Evolutionary conservation across 768 basidiomycete species (phyloP).

Genomic region (Termitomyces sp.): DNA sequence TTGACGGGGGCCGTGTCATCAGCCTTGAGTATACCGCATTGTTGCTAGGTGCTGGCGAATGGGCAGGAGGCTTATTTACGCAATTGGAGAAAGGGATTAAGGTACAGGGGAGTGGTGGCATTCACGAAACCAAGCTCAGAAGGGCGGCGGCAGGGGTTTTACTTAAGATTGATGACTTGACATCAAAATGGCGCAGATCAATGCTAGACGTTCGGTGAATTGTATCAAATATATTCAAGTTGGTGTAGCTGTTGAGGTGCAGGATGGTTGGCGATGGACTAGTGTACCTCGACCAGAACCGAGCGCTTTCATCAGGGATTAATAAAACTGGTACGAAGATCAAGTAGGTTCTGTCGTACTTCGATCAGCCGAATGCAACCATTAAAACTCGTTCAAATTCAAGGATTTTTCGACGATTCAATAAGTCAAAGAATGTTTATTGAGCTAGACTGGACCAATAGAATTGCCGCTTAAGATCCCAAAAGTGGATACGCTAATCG

Average conservation of each 20-base stretch:
- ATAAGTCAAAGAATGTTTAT: too few species aligned
- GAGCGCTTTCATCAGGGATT: not conserved
- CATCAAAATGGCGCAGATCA: slow-evolving; percentile 59
- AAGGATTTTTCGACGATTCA: too few species aligned
- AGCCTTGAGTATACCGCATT: slow-evolving; percentile 71
- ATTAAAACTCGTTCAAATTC: too few species aligned
- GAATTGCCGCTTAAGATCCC: too few species aligned
- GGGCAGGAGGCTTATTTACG: slow-evolving; percentile 68
- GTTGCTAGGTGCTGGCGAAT: slow-evolving; percentile 69
- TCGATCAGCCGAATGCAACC: not conserved
- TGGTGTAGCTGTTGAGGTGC: too few species aligned
- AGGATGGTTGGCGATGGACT: not conserved
- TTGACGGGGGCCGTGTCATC: slow-evolving; percentile 73
- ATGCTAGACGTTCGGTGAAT: slow-evolving; percentile 39
- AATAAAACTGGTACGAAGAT: not conserved
- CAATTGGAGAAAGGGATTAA: slow-evolving; percentile 59
- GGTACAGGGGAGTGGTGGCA: slow-evolving; percentile 59
- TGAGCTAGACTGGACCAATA: not conserved
- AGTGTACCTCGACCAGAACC: too few species aligned
- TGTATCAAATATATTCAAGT: not conserved
- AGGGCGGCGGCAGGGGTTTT: slow-evolving; percentile 76
- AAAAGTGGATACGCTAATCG: too few species aligned
- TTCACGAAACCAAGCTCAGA: slow-evolving; percentile 53
- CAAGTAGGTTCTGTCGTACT: not conserved
- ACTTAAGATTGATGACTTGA: slow-evolving; percentile 71